Conservation (phyloP, 2,329 filamentous ascomycete species). For the Zymoseptoria passerinii region DNA sequence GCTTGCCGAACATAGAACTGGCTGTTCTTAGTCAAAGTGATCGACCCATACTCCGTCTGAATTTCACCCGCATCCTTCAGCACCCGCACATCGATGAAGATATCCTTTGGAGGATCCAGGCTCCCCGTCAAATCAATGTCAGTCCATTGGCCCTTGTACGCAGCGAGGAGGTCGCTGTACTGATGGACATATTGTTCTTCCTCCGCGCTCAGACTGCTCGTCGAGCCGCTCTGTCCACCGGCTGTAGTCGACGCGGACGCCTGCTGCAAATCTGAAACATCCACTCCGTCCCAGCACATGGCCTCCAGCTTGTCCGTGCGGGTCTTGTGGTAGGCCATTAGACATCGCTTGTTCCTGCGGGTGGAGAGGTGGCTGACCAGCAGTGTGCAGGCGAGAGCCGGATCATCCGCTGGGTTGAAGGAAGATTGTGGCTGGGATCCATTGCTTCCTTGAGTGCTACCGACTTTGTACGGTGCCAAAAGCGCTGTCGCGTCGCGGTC, state of each 20-base stretch:
- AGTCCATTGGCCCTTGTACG: constrained; percentile 97
- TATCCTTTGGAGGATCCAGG: constrained; percentile 83
- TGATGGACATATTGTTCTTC: constrained; percentile 93
- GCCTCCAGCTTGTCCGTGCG: constrained; percentile 87
- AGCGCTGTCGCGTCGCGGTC: constrained; percentile 75
- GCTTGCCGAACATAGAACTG: constrained; percentile 95
- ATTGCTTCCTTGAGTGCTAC: constrained; percentile 20
- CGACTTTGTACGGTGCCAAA: constrained; percentile 67
- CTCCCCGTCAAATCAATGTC: constrained; percentile 93
- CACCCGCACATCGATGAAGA: constrained; percentile 95
- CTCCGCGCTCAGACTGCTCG: constrained; percentile 64
- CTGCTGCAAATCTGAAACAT: constrained; percentile 60
- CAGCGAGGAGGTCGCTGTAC: constrained; percentile 85
- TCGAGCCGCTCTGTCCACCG: constrained; percentile 15
- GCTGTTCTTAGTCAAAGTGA: constrained; percentile 94
- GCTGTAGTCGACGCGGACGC: constrained; percentile 40
- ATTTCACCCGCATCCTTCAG: constrained; percentile 97
- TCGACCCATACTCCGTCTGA: constrained; percentile 97
- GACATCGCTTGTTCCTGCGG: constrained; percentile 89
- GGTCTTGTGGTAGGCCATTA: constrained; percentile 87
- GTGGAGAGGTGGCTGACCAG: constrained; percentile 92
- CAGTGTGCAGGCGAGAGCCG: constrained; percentile 76
- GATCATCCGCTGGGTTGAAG: constrained; percentile 77
- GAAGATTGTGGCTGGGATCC: constrained; percentile 43
- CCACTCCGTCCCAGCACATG: constrained; percentile 83